Evolutionary conservation across 2,329 filamentous ascomycete genomes (phyloP).

Genomic region (Capronia epimyces): DNA sequence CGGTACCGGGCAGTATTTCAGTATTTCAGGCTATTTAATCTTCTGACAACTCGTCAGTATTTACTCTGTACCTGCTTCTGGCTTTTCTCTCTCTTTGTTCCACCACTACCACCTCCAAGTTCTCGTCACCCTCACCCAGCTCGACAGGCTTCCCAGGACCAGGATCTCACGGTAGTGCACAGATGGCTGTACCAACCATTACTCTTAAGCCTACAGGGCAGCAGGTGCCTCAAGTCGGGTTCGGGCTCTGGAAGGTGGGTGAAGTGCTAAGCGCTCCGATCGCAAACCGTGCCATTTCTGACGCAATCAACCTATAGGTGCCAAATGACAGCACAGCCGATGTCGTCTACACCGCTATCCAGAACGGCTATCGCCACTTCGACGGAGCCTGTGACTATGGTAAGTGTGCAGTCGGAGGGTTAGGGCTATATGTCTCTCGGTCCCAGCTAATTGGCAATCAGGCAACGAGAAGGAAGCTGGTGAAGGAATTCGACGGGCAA

Average conservation of each 20-base stretch:
- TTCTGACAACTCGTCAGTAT: neutral
- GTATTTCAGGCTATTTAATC: neutral
- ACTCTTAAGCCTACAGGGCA: slow-evolving; percentile 22
- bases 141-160: no score
- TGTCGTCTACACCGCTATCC: slow-evolving; percentile 48
- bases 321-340: slow-evolving; percentile 8
- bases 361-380: slow-evolving; percentile 51
- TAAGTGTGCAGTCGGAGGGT: neutral
- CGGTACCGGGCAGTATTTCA: neutral
- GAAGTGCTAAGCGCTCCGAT: slow-evolving; percentile 34
- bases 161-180: neutral
- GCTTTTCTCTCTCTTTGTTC: neutral
- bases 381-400: slow-evolving; percentile 44
- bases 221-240: slow-evolving; percentile 40
- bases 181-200: slow-evolving; percentile 1
- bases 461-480: slow-evolving; percentile 43
- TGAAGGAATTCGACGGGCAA: slow-evolving; percentile 31
- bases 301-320: neutral
- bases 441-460: neutral
- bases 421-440: no score
- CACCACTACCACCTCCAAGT: no score
- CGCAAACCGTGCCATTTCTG: neutral
- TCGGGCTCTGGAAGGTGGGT: slow-evolving; percentile 67
- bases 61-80: neutral
- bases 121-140: no score